These are phyloP conservation scores for Tolypocladium guangdongense DNA, from an alignment of 2,329 filamentous ascomycete genomes.

Conservation along the genomic window DNA sequence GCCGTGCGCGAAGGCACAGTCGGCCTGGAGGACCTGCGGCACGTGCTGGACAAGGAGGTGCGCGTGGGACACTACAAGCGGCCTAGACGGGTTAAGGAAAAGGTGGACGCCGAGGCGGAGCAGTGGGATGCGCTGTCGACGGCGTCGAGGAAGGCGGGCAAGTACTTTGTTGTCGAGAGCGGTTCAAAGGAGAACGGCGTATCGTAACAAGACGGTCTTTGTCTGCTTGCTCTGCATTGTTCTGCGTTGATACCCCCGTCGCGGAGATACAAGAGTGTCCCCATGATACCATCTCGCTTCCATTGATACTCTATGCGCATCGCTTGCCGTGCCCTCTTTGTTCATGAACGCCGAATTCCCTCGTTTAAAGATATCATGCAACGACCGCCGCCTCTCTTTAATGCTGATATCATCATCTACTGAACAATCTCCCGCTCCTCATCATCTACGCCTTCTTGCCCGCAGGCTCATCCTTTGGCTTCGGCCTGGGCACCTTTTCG, in stretches of 20 bases:
- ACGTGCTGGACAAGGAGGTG: slow-evolving; percentile 49
- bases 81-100: slow-evolving; percentile 25
- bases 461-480: slow-evolving; percentile 17
- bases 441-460: slow-evolving; percentile 8
- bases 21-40: slow-evolving; percentile 43
- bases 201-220: not conserved
- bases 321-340: not conserved
- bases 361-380: not conserved
- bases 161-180: slow-evolving; percentile 68
- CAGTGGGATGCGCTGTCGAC: slow-evolving; percentile 61
- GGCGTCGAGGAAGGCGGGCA: slow-evolving; percentile 55
- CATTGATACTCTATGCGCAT: not conserved
- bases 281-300: not conserved
- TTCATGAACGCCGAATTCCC: not conserved
- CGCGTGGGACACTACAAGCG: slow-evolving; percentile 43
- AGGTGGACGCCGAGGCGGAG: slow-evolving; percentile 37
- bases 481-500: slow-evolving; percentile 54
- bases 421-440: not conserved
- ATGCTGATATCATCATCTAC: not conserved
- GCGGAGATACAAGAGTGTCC: not conserved
- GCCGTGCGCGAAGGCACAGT: slow-evolving; percentile 49
- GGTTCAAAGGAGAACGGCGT: slow-evolving; percentile 15
- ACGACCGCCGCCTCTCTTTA: not conserved
- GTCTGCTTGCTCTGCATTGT: not conserved
- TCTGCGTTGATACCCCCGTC: slow-evolving; percentile 2